Conservation (phyloP, 2,329 filamentous ascomycete species). For the Ophiocordyceps camponoti-saundersi region DNA sequence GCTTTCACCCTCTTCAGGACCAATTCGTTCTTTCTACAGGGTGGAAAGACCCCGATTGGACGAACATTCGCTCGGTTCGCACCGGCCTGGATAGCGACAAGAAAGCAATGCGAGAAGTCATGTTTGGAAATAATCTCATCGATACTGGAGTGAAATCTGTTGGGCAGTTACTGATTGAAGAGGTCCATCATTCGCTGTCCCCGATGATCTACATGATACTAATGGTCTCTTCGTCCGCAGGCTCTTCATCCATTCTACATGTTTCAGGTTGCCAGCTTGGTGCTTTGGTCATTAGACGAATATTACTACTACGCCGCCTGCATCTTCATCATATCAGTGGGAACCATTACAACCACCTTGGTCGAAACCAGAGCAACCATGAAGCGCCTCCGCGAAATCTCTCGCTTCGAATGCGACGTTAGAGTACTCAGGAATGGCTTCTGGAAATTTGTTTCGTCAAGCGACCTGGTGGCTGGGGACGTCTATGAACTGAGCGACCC, state of each 20-base stretch:
- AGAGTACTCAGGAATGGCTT: conserved; percentile 88
- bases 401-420: conserved; percentile 87
- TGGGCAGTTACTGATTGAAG: conserved; percentile 71
- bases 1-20: conserved; percentile 76
- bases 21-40: conserved; percentile 74
- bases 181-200: conserved; percentile 30
- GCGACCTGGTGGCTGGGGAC: conserved; percentile 84
- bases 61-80: conserved; percentile 55
- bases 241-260: conserved; percentile 97
- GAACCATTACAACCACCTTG: conserved; percentile 79
- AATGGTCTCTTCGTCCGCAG: conserved; percentile 16
- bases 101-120: conserved; percentile 61
- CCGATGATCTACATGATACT: not conserved
- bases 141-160: conserved; percentile 84
- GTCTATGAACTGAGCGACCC: conserved; percentile 96
- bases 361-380: conserved; percentile 88
- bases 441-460: conserved; percentile 77
- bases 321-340: conserved; percentile 87
- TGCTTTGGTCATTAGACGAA: conserved; percentile 87
- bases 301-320: conserved; percentile 97
- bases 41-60: conserved; percentile 92
- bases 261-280: conserved; percentile 86
- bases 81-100: conserved; percentile 77
- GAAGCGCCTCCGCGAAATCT: conserved; percentile 78
- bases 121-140: conserved; percentile 83